Evolutionary conservation across 768 basidiomycete species (phyloP).

Genomic region (Lepiota subincarnata): DNA sequence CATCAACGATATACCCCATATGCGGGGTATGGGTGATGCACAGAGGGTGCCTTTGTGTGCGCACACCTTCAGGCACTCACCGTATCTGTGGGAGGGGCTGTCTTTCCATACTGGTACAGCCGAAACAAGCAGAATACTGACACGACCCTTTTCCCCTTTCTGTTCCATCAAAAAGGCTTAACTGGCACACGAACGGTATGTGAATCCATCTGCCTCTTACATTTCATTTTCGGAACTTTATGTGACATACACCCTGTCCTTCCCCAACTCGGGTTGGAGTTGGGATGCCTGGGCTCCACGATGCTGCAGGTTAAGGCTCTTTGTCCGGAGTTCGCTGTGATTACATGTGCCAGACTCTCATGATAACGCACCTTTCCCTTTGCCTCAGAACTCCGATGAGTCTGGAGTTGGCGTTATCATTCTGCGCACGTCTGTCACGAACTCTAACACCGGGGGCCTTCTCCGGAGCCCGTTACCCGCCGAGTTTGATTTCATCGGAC

Average conservation of each 20-base stretch:
- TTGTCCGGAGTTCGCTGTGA: no score
- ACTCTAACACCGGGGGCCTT: not conserved
- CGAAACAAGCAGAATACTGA: not conserved
- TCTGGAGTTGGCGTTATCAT: not conserved
- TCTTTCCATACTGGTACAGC: not conserved
- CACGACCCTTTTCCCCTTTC: not conserved
- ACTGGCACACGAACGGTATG: conserved; percentile 9
- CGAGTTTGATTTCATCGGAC: not conserved
- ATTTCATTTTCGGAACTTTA: conserved; percentile 5
- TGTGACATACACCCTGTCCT: not conserved
- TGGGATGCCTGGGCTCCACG: no score
- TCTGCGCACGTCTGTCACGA: not conserved
- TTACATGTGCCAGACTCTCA: no score
- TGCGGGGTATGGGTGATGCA: no score
- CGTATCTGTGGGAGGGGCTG: not conserved
- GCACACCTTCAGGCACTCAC: no score
- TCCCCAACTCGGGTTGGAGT: no score
- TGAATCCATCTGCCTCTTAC: not conserved
- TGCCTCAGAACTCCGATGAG: not conserved
- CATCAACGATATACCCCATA: no score
- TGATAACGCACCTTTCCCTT: not conserved
- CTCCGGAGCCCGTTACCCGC: not conserved
- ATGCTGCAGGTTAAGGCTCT: no score
- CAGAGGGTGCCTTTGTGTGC: no score
- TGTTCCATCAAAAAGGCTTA: conserved; percentile 1